Evolutionary conservation across 768 basidiomycete genomes (phyloP).

Genomic region (Lactarius trivialis): DNA sequence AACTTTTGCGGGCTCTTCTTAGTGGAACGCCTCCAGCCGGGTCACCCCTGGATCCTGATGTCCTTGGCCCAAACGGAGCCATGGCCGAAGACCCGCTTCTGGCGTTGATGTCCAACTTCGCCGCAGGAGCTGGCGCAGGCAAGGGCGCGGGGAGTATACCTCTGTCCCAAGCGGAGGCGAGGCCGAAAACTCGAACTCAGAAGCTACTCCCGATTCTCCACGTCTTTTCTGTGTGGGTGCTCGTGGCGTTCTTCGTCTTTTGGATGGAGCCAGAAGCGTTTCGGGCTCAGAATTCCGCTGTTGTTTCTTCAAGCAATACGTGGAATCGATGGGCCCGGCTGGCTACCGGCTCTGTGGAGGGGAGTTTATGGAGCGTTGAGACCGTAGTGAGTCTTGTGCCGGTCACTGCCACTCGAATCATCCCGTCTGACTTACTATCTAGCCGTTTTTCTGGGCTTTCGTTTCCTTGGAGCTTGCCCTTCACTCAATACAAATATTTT

Average conservation of each 20-base stretch:
- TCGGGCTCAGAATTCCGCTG: conserved; percentile 32
- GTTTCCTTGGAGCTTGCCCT: conserved; percentile 62
- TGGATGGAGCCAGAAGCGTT: conserved; percentile 55
- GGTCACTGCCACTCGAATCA: neutral
- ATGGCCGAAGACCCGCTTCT: conserved; percentile 29
- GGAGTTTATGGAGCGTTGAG: conserved; percentile 42
- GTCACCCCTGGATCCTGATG: conserved; percentile 5
- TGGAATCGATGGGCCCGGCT: conserved; percentile 66
- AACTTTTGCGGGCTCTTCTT: conserved; percentile 63
- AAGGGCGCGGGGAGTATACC: conserved; percentile 1
- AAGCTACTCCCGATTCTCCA: conserved; percentile 63
- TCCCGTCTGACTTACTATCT: conserved; percentile 6
- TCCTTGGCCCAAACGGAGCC: neutral
- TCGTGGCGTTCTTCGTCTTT: conserved; percentile 63
- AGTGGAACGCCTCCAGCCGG: conserved; percentile 17
- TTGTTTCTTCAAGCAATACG: conserved; percentile 29
- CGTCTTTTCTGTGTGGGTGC: conserved; percentile 52
- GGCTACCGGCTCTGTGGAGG: conserved; percentile 33
- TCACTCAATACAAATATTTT: conserved; percentile 67
- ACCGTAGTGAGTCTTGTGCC: conserved; percentile 42
- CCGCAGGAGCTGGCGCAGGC: conserved; percentile 16
- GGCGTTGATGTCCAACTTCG: conserved; percentile 30
- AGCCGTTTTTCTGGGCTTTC: conserved; percentile 85
- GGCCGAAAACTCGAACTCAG: conserved; percentile 42
- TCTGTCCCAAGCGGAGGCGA: conserved; percentile 19